phyloP scores from a whole-genome alignment of 2,329 filamentous ascomycete species.

The Pseudomassariella vexata region DNA sequence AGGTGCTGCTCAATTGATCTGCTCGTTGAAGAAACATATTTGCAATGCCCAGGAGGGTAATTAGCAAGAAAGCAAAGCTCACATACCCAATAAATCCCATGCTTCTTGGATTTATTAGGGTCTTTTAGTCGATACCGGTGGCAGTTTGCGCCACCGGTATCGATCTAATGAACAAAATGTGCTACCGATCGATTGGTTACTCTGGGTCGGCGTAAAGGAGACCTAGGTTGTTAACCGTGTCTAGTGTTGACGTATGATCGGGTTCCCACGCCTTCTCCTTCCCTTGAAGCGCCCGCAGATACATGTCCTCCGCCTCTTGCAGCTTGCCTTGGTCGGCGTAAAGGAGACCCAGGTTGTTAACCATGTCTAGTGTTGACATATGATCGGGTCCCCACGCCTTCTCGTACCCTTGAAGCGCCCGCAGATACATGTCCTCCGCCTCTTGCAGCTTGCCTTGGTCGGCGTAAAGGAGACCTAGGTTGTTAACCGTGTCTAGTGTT shows the following conservation, averaged over 20 bases:
- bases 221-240: conserved; percentile 19
- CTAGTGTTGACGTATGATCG: conserved; percentile 1
- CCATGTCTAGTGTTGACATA: not conserved
- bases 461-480: conserved; percentile 1
- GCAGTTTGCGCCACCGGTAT: no score
- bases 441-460: conserved; percentile 3
- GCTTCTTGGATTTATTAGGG: no score
- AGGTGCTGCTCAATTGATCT: no score
- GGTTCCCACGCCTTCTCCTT: conserved; percentile 3
- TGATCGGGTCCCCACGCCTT: conserved; percentile 1
- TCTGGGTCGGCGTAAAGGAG: conserved; percentile 19
- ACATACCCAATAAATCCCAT: no score
- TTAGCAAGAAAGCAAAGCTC: no score
- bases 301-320: conserved; percentile 22
- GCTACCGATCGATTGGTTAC: no score
- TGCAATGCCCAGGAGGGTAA: no score
- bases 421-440: conserved; percentile 4
- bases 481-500: conserved; percentile 11
- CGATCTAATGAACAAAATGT: no score
- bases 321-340: conserved; percentile 19
- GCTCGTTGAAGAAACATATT: no score
- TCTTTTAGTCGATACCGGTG: no score
- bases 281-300: conserved; percentile 20
- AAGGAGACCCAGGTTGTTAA: conserved; percentile 22
- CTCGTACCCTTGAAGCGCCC: conserved; percentile 4